These are phyloP conservation scores for Suillus tomentosus DNA, from an alignment of 768 basidiomycete species.

Conservation along the genomic window DNA sequence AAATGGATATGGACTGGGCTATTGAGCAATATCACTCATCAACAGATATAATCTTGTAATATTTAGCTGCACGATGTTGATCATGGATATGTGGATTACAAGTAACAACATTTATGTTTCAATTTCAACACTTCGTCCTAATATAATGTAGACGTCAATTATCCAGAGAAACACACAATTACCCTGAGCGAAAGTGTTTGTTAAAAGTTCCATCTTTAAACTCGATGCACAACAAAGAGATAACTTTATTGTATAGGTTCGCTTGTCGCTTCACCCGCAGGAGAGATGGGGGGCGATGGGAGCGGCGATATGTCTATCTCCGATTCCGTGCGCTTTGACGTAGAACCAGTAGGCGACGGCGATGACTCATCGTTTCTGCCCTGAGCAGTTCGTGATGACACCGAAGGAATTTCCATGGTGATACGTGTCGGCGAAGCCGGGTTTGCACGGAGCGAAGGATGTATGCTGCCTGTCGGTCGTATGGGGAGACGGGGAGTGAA, in stretches of 20 bases:
- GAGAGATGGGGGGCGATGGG: conserved; percentile 18
- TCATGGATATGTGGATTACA: conserved; percentile 2
- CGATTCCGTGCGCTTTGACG: conserved; percentile 12
- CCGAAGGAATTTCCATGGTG: conserved; percentile 33
- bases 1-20: conserved; percentile 38
- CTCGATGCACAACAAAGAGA: not conserved
- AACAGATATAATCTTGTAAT: conserved; percentile 19
- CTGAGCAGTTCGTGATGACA: conserved; percentile 26
- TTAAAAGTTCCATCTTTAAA: not conserved
- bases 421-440: conserved; percentile 50
- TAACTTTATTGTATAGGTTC: not conserved
- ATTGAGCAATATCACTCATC: conserved; percentile 34
- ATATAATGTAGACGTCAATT: conserved; percentile 3
- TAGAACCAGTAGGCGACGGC: conserved; percentile 11
- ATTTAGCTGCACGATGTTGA: not conserved
- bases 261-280: not conserved
- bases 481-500: conserved; percentile 72
- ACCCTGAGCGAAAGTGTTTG: not conserved
- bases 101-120: conserved; percentile 11
- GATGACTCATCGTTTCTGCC: conserved; percentile 28
- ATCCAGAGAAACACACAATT: not conserved
- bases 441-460: conserved; percentile 67
- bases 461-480: conserved; percentile 73
- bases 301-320: conserved; percentile 18
- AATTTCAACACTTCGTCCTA: not conserved